Evolutionary conservation across 768 basidiomycete species (phyloP).

Genomic region (Termitomyces bulborhizus): DNA sequence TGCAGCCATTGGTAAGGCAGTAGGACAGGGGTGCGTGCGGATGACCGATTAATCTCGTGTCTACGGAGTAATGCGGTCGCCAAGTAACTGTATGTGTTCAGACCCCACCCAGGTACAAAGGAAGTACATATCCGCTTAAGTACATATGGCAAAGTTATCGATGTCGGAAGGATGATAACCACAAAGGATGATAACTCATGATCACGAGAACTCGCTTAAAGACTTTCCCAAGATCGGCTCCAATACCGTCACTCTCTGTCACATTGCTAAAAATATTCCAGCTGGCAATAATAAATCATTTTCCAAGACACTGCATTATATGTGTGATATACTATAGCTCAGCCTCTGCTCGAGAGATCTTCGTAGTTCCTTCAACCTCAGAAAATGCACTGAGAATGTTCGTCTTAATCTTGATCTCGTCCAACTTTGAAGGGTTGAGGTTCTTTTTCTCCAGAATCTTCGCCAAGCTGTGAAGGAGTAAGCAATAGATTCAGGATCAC

Average conservation of each 20-base stretch:
- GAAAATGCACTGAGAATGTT: constrained; percentile 75
- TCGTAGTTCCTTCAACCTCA: constrained; percentile 29
- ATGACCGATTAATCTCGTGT: not conserved
- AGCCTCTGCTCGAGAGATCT: constrained; percentile 28
- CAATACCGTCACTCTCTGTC: not conserved
- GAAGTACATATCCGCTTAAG: no score
- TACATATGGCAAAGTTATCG: constrained; percentile 11
- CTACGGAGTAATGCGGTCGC: not conserved
- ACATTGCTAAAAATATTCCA: no score
- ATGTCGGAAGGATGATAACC: constrained; percentile 7
- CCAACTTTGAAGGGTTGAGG: constrained; percentile 74
- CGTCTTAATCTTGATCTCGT: constrained; percentile 89
- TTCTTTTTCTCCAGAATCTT: constrained; percentile 74
- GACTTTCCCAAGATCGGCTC: constrained; percentile 2
- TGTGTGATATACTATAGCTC: constrained; percentile 32
- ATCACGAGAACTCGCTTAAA: constrained; percentile 25
- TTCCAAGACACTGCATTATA: not conserved
- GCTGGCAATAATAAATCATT: not conserved
- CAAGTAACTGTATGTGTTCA: constrained; percentile 4
- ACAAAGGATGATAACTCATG: not conserved
- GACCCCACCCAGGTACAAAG: not conserved
- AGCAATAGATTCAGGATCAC: constrained; percentile 10
- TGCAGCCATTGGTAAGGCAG: not conserved
- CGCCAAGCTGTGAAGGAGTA: constrained; percentile 43
- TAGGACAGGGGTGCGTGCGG: not conserved